Evolutionary conservation across 768 basidiomycete species (phyloP).

Genomic region (Phylloporus scabripes): DNA sequence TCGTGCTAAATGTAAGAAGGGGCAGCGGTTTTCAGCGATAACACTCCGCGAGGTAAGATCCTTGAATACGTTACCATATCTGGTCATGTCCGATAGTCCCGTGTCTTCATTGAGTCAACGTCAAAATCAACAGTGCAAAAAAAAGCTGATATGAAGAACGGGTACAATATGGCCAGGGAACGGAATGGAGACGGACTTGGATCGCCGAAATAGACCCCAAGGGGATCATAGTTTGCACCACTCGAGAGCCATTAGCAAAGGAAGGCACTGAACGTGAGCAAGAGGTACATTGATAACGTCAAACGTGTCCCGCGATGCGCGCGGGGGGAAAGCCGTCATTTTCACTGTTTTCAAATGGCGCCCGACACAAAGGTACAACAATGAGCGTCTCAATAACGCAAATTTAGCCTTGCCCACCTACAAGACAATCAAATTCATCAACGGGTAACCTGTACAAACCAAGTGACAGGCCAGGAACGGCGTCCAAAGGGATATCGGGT

Average conservation of each 20-base stretch:
- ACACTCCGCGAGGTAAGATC: conserved; percentile 8
- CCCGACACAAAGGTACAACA: neutral
- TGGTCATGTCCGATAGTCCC: conserved; percentile 1
- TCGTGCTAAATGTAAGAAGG: neutral
- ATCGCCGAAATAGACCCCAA: neutral
- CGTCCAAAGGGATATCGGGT: neutral
- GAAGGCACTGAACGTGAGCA: neutral
- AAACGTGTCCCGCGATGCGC: conserved; percentile 8
- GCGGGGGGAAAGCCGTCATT: neutral
- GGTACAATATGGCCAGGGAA: neutral
- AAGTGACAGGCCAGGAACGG: conserved; percentile 1
- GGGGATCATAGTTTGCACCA: neutral
- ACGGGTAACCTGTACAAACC: neutral
- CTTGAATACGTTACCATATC: neutral
- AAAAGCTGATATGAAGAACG: conserved; percentile 6
- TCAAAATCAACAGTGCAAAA: conserved; percentile 6
- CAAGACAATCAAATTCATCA: conserved; percentile 7
- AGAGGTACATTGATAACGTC: conserved; percentile 9
- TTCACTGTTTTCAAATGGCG: neutral
- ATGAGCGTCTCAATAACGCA: neutral
- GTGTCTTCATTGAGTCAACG: conserved; percentile 3
- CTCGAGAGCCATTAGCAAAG: neutral
- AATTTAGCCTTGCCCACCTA: conserved; percentile 15
- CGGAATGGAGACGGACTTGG: neutral
- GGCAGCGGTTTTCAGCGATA: conserved; percentile 4